Percentiles rank a stretch among this genome's conserved stretches.
These are phyloP conservation scores for Orobanche coerulescens DNA, from an alignment of 257 asterid genomes.

Conservation along the genomic window DNA sequence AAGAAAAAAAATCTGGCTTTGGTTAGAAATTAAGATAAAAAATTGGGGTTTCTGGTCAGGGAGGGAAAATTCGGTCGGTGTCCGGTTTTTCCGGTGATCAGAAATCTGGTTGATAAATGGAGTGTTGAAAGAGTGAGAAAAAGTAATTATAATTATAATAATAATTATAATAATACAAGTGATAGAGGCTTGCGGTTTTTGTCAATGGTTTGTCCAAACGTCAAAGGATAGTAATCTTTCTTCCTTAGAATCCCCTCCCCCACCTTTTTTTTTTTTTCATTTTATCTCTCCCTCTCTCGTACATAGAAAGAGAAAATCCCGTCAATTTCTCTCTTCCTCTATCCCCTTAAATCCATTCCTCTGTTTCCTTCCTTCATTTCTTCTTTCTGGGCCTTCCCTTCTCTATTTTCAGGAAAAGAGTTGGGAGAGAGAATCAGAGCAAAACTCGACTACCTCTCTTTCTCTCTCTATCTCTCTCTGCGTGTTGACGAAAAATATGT, in stretches of 20 bases:
- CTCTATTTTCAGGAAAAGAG: conserved; percentile 32
- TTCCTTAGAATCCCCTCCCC: conserved; percentile 21
- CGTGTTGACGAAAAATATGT: conserved; percentile 23
- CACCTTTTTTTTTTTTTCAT: background rate
- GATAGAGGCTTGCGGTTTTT: conserved; percentile 32
- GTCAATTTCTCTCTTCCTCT: conserved; percentile 50
- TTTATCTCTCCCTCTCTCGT: conserved; percentile 20
- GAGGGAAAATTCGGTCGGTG: conserved; percentile 32
- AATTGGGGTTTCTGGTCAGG: conserved; percentile 30
- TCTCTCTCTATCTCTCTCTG: conserved; percentile 22
- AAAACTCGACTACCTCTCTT: conserved; percentile 30
- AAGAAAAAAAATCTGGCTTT: conserved; percentile 23
- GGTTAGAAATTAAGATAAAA: conserved; percentile 4
- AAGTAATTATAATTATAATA: background rate
- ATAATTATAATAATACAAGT: conserved; percentile 3
- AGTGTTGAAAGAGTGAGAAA: background rate
- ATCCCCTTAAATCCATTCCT: conserved; percentile 24
- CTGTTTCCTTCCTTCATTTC: conserved; percentile 29
- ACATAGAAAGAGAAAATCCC: conserved; percentile 51
- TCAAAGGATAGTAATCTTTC: conserved; percentile 42
- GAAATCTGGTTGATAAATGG: conserved; percentile 22
- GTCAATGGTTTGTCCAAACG: conserved; percentile 58
- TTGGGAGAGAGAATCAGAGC: conserved; percentile 47
- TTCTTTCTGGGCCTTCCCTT: conserved; percentile 20
- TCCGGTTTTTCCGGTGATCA: conserved; percentile 33